Conservation (phyloP, 352 stramenopile species). For the Aphanomyces invadans region DNA sequence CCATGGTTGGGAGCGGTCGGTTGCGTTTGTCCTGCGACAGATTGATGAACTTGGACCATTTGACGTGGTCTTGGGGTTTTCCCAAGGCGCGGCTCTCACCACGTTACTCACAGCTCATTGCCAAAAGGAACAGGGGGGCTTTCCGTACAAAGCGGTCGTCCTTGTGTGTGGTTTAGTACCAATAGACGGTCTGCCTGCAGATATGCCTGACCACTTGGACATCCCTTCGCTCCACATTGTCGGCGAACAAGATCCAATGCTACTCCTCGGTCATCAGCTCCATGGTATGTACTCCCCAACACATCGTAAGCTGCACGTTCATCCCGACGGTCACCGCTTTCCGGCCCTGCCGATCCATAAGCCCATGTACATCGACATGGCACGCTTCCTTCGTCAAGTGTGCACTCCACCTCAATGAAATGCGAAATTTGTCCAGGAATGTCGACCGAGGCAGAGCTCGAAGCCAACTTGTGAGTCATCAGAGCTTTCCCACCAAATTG, state of each 20-base stretch:
- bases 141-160: slow-evolving; percentile 18
- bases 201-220: background rate
- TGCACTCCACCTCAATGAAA: too few species aligned
- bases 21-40: slow-evolving; percentile 51
- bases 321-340: slow-evolving; percentile 33
- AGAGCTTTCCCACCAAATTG: background rate
- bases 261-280: slow-evolving; percentile 34
- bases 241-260: slow-evolving; percentile 47
- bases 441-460: background rate
- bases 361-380: slow-evolving; percentile 30
- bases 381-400: slow-evolving; percentile 7
- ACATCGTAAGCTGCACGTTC: slow-evolving; percentile 26
- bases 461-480: background rate
- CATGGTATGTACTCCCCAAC: slow-evolving; percentile 25
- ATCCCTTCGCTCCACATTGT: slow-evolving; percentile 50
- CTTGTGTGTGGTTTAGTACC: slow-evolving; percentile 19
- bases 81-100: slow-evolving; percentile 37
- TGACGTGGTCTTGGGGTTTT: slow-evolving; percentile 78
- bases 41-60: slow-evolving; percentile 50
- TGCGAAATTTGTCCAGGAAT: background rate
- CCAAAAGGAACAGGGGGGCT: background rate
- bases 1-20: background rate
- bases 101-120: slow-evolving; percentile 20
- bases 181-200: slow-evolving; percentile 5
- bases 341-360: slow-evolving; percentile 27